A percentile compares a stretch with the other conserved stretches of the same genome.
Evolutionary conservation across 2,329 filamentous ascomycete species (phyloP).

Genomic region (Raffaelea albimanens): DNA sequence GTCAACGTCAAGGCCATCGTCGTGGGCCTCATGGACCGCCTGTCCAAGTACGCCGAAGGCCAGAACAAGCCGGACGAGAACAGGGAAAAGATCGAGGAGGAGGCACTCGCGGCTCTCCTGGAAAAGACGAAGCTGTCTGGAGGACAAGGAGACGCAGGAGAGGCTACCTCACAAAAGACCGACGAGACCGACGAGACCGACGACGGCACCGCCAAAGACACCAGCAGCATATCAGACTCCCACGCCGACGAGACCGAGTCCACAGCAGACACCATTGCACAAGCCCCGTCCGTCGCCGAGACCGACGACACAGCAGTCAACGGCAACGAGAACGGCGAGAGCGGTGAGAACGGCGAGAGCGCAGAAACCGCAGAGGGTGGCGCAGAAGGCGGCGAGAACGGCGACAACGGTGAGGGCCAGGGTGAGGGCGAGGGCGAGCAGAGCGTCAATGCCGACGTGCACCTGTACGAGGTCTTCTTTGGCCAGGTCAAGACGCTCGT

Average conservation of each 20-base stretch:
- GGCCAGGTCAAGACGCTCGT: constrained; percentile 91
- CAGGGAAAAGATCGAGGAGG: constrained; percentile 69
- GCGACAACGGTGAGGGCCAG: neutral
- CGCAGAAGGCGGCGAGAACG: neutral
- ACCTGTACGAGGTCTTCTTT: constrained; percentile 95
- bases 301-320: constrained; percentile 40
- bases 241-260: constrained; percentile 24
- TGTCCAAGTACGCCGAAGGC: constrained; percentile 90
- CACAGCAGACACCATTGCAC: constrained; percentile 18
- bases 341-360: constrained; percentile 24
- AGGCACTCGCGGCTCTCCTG: constrained; percentile 68
- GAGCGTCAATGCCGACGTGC: constrained; percentile 63
- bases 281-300: constrained; percentile 32
- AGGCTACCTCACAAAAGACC: neutral
- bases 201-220: neutral
- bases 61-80: constrained; percentile 61
- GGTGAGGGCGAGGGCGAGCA: constrained; percentile 19
- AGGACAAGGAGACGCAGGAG: constrained; percentile 19
- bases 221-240: neutral
- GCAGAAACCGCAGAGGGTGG: neutral
- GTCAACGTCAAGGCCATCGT: constrained; percentile 98
- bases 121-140: constrained; percentile 60
- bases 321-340: constrained; percentile 22
- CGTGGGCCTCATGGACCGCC: constrained; percentile 91
- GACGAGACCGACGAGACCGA: neutral